Evolutionary conservation across 352 stramenopile genomes (phyloP), one percentile per base, ranked within the genome.

Genomic region (Peronospora belbahrii): DNA sequence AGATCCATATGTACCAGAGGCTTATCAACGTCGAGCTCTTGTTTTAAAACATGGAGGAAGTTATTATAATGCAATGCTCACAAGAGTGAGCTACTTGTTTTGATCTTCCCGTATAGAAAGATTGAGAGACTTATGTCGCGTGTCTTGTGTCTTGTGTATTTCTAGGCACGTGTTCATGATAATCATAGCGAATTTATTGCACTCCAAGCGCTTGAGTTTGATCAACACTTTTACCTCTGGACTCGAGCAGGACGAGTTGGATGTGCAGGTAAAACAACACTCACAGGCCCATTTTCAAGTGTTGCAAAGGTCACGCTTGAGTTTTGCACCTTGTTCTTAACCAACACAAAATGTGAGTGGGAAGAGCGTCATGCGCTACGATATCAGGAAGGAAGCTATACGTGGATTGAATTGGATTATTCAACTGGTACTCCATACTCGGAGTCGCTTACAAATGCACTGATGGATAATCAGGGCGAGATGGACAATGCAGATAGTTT

Each of bases 131-230:
- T 37, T 44, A 20, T 47, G 53, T 20, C 60, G 11, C 52, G 36
- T 41, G 13, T 59, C 17, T 65, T 54, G 36, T 41, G 13, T 46
- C 28, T 8, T 51, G 35, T 32, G 23, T 42, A 39, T 28, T 28
- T 19, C 13, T 43, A 84, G 74, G 72, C 72, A 10, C 65, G 70
- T 30, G 65, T 87, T 18, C 62, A 77, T 38, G 56, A 80, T 40
- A 68, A 80, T 42, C 62, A 78, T 40, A 83, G 70, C 55, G 75
- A 87, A 37, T 87, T 85, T 36, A 69, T 82, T 27, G 65, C 70
- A 33, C 41, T 87, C 6, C 75, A 87, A 46, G 75, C 65, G 41
- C 59, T 87, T 10, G 54, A 71, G 48, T 61, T 70, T 28, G 62
- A 69, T 2, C 42, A 53, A 5, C 48, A 67, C 24, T 87, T 74